Evolutionary conservation across 1,284 basidiomycete species (phyloP).

Genomic region (Cutaneotrichosporon sp.): DNA sequence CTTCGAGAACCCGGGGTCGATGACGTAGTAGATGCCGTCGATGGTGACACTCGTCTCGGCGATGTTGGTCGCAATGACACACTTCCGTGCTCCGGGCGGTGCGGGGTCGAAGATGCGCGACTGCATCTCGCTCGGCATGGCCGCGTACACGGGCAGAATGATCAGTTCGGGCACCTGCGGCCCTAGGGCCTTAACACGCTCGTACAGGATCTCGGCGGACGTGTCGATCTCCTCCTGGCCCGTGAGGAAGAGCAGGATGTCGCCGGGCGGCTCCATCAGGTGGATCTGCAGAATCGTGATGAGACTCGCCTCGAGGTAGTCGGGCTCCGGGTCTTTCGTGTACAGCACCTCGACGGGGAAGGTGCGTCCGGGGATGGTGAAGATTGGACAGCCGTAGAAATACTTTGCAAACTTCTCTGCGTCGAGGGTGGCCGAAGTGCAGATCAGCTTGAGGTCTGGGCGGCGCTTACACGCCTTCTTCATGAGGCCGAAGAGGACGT

Average conservation of each 20-base stretch:
- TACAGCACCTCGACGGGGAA: conserved; percentile 96
- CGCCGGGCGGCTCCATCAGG: conserved; percentile 92
- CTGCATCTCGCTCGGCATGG: conserved; percentile 95
- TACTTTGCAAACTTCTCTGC: conserved; percentile 99
- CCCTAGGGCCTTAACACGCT: conserved; percentile 96
- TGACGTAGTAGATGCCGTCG: conserved; percentile 97
- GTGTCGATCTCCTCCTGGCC: conserved; percentile 99
- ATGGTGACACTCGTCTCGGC: conserved; percentile 98
- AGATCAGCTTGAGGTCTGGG: conserved; percentile 93
- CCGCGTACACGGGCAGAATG: conserved; percentile 96
- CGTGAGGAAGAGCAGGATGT: conserved; percentile 93
- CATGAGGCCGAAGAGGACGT: conserved; percentile 91
- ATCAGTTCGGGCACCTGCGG: conserved; percentile 95
- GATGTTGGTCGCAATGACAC: conserved; percentile 97
- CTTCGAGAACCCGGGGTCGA: conserved; percentile 98
- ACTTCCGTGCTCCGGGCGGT: conserved; percentile 92
- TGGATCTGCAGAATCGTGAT: conserved; percentile 99
- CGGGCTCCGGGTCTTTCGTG: conserved; percentile 97
- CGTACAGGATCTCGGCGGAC: conserved; percentile 90
- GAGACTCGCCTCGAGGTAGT: conserved; percentile 95
- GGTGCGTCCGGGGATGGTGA: conserved; percentile 99
- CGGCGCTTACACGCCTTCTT: conserved; percentile 95
- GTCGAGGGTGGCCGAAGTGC: conserved; percentile 97
- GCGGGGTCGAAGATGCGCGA: conserved; percentile 96
- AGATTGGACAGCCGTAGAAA: conserved; percentile 97